These are phyloP conservation scores for Clavulina sp. DNA, from an alignment of 768 basidiomycete genomes.

Conservation along the genomic window DNA sequence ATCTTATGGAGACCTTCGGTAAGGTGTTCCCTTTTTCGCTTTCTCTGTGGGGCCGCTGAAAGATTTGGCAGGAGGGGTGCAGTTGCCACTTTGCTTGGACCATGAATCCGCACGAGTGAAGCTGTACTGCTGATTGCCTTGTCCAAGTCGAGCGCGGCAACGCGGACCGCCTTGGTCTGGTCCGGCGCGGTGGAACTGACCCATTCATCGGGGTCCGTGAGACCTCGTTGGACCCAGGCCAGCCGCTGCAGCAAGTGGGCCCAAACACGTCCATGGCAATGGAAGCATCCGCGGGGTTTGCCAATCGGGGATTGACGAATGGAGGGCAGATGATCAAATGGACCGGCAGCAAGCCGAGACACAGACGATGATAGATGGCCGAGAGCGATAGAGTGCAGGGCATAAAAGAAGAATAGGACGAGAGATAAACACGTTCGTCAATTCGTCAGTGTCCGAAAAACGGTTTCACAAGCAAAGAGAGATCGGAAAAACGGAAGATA, in stretches of 20 bases:
- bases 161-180: conserved; percentile 31
- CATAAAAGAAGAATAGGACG: too few relatives aligned
- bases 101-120: not conserved
- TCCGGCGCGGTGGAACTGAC: conserved; percentile 40
- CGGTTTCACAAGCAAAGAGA: too few relatives aligned
- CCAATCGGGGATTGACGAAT: conserved; percentile 19
- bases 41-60: not conserved
- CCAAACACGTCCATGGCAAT: not conserved
- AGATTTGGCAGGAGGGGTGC: not conserved
- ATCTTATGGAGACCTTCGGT: not conserved
- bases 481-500: too few relatives aligned
- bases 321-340: conserved; percentile 1
- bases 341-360: too few relatives aligned
- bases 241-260: too few relatives aligned
- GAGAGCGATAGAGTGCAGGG: too few relatives aligned
- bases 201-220: conserved; percentile 54
- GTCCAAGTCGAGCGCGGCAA: conserved; percentile 61
- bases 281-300: conserved; percentile 21
- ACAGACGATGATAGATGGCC: too few relatives aligned
- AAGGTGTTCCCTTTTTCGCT: not conserved
- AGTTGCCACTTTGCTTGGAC: not conserved
- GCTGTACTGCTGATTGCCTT: conserved; percentile 31
- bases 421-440: too few relatives aligned
- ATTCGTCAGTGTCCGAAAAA: too few relatives aligned
- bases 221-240: conserved; percentile 51